Percentiles rank a stretch among this genome's conserved stretches.
Conservation (phyloP, 1,284 basidiomycete species). For the Pyrrhoderma noxium region DNA sequence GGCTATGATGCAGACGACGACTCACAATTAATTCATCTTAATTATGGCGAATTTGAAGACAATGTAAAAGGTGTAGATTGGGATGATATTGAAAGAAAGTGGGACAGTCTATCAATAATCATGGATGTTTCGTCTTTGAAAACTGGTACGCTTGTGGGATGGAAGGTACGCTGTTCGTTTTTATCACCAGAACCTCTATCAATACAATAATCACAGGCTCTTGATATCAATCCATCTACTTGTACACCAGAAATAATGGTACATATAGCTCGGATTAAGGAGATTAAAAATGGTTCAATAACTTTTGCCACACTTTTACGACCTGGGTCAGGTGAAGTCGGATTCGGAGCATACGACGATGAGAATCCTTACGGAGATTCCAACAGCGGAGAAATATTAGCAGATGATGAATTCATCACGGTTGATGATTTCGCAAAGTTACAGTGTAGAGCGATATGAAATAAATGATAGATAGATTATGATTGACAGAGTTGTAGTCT, state of each 20-base stretch:
- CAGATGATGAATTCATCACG: slow-evolving; percentile 6
- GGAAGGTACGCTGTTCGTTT: slow-evolving; percentile 37
- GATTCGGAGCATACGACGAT: slow-evolving; percentile 7
- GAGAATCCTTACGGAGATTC: neutral
- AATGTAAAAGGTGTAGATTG: slow-evolving; percentile 27
- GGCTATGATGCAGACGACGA: slow-evolving; percentile 7
- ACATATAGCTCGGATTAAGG: slow-evolving; percentile 32
- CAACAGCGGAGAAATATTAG: neutral
- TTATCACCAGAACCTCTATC: neutral
- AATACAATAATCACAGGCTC: slow-evolving; percentile 32
- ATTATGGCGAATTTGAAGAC: neutral
- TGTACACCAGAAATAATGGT: slow-evolving; percentile 47
- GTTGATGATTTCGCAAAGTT: slow-evolving; percentile 1
- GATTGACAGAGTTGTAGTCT: too few relatives aligned
- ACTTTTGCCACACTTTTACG: neutral
- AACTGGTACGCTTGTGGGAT: slow-evolving; percentile 36
- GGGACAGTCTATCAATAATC: slow-evolving; percentile 32
- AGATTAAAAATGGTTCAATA: neutral
- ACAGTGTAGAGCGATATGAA: slow-evolving; percentile 5
- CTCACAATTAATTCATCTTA: neutral
- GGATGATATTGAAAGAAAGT: slow-evolving; percentile 33
- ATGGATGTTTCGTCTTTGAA: slow-evolving; percentile 28
- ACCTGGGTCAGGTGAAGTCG: slow-evolving; percentile 7
- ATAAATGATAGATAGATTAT: neutral
- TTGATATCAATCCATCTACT: slow-evolving; percentile 46